phyloP scores from a whole-genome alignment of 139 green algal species.

The Chlamydomonas schloesseri region DNA sequence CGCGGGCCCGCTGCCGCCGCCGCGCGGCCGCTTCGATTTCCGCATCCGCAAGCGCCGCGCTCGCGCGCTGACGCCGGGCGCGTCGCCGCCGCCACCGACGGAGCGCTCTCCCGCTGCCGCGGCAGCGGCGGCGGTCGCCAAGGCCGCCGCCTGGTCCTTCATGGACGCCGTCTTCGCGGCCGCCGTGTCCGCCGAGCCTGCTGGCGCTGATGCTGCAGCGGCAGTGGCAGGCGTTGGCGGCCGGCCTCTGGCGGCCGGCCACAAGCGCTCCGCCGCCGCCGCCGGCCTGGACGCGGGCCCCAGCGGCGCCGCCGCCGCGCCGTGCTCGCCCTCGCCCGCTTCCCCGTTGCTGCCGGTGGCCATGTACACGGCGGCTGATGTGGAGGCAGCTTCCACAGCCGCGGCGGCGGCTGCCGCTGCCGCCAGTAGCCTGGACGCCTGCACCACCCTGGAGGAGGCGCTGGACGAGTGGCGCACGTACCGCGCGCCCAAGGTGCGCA shows the following conservation, averaged over 20 bases:
- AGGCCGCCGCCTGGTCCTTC: not conserved
- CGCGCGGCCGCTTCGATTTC: conserved; percentile 23
- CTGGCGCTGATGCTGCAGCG: no score
- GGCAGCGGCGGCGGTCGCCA: not conserved
- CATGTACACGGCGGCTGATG: no score
- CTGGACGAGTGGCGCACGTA: not conserved
- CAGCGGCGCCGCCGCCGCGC: no score
- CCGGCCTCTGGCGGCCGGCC: no score
- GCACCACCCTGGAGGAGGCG: not conserved
- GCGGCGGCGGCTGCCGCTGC: not conserved
- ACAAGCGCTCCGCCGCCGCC: no score
- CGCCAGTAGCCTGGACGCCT: not conserved
- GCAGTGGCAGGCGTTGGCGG: no score
- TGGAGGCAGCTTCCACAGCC: not conserved
- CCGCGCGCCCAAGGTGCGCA: not conserved
- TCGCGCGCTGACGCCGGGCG: not conserved
- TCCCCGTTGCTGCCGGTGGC: no score
- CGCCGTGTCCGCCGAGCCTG: no score
- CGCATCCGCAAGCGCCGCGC: not conserved
- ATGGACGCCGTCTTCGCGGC: no score
- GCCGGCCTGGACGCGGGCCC: no score
- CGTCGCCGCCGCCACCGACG: not conserved
- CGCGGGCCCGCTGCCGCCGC: not conserved
- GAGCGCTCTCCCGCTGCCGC: not conserved
- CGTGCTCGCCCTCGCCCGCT: no score